Base-by-base conservation (phyloP, 257 asterid genomes). In the Penstemon eatonii region DNA sequence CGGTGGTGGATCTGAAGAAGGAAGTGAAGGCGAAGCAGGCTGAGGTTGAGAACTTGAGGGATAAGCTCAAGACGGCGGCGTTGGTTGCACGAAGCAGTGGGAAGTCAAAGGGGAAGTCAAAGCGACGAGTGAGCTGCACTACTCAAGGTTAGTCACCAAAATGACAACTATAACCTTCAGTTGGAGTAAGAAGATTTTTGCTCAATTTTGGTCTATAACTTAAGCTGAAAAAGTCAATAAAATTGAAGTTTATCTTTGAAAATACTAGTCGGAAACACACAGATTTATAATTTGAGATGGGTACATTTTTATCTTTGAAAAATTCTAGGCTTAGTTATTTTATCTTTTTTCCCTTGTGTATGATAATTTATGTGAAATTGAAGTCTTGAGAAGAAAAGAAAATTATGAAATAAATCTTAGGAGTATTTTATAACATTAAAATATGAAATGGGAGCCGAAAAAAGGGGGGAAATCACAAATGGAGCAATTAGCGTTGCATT, bases 1-100 rank as follows among this genome's bases (percentile, higher is more conserved):
- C 92, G 74, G 80, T 90, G 85, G 94, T 81, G 64, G 96, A 91
- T 63, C 73, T 94, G 84, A 91, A 86, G 83, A 85, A 77, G 77
- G 96, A 94, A 7, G 91, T 87, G 55, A 94, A 83, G 84, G 47
- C 84, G 38, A 86, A 82, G 78, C 86, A 89, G 5, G 70, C 65
- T 65, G 97, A 94, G 86, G 78, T 91, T 66, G 84, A 82, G 13
- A 73, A 60, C 63, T 64, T 94, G 74, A 81, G 52, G 75, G 99
- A 94, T 67, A 90, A 91, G 86, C 83, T 89, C 55, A 85, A 84
- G 80, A 84, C 89, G 80, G 81, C 87, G 79, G 56, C 92, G 81
- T 80, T 80, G 50, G 61, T 66, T 56, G 75, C 78, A 63, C 79
- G 85, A 62, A n/a, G 40, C 51, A 56, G 68, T 61, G 75, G 89